These are phyloP conservation scores for Sclerotinia spermophila DNA, from an alignment of 2,329 filamentous ascomycete genomes.

Conservation along the genomic window DNA sequence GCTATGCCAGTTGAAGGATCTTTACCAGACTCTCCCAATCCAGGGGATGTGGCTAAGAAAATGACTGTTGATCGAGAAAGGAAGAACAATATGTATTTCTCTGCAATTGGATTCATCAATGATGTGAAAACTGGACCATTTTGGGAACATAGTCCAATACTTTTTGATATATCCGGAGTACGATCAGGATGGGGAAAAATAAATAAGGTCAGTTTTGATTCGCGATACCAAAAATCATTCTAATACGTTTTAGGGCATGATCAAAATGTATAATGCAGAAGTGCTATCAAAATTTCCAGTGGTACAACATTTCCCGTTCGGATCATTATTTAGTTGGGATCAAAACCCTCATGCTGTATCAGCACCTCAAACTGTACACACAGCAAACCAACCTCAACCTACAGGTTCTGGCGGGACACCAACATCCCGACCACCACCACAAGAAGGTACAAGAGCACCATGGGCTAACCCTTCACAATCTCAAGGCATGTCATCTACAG, in stretches of 20 bases:
- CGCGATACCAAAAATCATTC: neutral
- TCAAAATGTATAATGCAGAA: conserved; percentile 99
- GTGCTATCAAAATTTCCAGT: conserved; percentile 96
- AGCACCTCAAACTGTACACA: conserved; percentile 52
- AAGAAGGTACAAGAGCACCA: conserved; percentile 33
- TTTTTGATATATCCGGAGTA: conserved; percentile 92
- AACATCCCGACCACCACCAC: conserved; percentile 24
- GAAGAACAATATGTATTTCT: conserved; percentile 81
- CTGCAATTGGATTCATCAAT: conserved; percentile 93
- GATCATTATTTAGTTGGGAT: conserved; percentile 76
- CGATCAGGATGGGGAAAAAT: conserved; percentile 97
- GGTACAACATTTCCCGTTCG: conserved; percentile 92
- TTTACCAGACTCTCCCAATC: conserved; percentile 64
- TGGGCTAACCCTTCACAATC: conserved; percentile 26
- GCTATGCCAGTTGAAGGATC: conserved; percentile 77
- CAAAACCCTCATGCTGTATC: conserved; percentile 56
- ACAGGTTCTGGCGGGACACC: conserved; percentile 22
- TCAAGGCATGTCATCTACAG: conserved; percentile 24
- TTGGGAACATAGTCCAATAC: conserved; percentile 92
- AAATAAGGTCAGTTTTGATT: conserved; percentile 61
- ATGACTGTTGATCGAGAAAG: conserved; percentile 63
- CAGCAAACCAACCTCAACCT: conserved; percentile 57
- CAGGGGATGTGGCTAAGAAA: conserved; percentile 63
- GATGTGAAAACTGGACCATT: conserved; percentile 96
- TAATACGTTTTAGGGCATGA: conserved; percentile 66